Conservation (phyloP, 2,329 filamentous ascomycete genomes). For the Fusarium phyllophilum region DNA sequence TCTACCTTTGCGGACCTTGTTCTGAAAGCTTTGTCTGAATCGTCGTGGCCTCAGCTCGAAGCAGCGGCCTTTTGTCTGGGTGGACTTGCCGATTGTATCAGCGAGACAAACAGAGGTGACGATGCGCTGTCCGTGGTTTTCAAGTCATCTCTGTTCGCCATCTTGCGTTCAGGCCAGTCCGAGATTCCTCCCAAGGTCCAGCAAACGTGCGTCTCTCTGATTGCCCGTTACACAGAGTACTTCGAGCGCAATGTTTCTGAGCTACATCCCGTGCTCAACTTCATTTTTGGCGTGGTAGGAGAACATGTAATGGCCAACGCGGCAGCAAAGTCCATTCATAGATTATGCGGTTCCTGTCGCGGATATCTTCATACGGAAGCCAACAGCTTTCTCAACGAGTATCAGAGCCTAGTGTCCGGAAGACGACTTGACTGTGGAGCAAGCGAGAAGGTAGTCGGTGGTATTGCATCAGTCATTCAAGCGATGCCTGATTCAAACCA, state of each 20-base stretch:
- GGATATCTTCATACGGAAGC: slow-evolving; percentile 74
- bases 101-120: slow-evolving; percentile 68
- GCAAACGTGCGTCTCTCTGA: slow-evolving; percentile 74
- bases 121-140: slow-evolving; percentile 70
- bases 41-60: slow-evolving; percentile 69
- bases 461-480: slow-evolving; percentile 80
- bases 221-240: slow-evolving; percentile 80
- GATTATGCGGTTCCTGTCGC: slow-evolving; percentile 80
- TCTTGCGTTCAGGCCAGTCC: slow-evolving; percentile 61
- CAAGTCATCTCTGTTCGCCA: slow-evolving; percentile 64
- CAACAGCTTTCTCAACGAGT: slow-evolving; percentile 75
- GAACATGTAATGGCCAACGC: slow-evolving; percentile 70
- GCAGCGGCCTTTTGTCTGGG: slow-evolving; percentile 72
- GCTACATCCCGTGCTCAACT: slow-evolving; percentile 76
- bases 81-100: slow-evolving; percentile 72
- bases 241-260: slow-evolving; percentile 76
- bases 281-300: slow-evolving; percentile 76
- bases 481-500: slow-evolving; percentile 69
- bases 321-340: slow-evolving; percentile 78
- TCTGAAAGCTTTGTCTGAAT: slow-evolving; percentile 58
- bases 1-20: slow-evolving; percentile 66
- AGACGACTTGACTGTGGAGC: slow-evolving; percentile 70
- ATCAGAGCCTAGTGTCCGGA: slow-evolving; percentile 68
- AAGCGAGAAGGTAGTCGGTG: slow-evolving; percentile 78
- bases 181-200: slow-evolving; percentile 70